Evolutionary conservation across 148 eudicot species (phyloP), one percentile per base, ranked within the genome.

Genomic region (Fagopyrum esculentum): DNA sequence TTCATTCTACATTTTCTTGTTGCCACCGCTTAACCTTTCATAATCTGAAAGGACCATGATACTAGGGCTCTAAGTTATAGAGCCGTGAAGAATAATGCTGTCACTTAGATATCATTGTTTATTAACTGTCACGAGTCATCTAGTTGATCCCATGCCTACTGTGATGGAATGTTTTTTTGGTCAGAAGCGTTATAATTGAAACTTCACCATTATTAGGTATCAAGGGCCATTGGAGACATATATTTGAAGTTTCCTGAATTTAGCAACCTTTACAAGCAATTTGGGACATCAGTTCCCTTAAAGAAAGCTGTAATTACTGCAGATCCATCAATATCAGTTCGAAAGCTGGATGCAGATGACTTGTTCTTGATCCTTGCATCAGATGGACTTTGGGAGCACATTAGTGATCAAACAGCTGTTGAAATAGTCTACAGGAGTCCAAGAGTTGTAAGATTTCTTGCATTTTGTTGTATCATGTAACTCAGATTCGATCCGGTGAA

Each of bases 301-400:
- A 71, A 71, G 48, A 79, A 80, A 61, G 80, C 96, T 30, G 89
- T 86, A 13, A 45, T 90, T 64, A 78, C 89, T 66, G 83, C 96
- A 11, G 90, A 90, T 59, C 96, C 96, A 47, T 77, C 89, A 9
- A 57, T 88, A n/a, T 7, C 77, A 69, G 66, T 76, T 10, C 80
- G 90, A 74, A 78, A 78, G 52, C 73, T 90, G 69, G 72, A 73
- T 43, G 79, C 88, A 26, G 80, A 82, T 12, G 95, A 90, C 80
- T 77, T 80, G 72, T 90, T 88, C 75, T 43, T 90, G 52, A 90
- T 90, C 26, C 88, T 90, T 80, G 96, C 90, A 52, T 88, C 96
- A 7, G 96, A 88, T 77, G 96, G 96, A 74, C 86, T 90, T 46
- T 90, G 96, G 96, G 96, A 90, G 26, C 83, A 82, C 60, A 29